Conservation (phyloP, 108 stramenopile genomes). For the Cyclotella distinguenda region DNA sequence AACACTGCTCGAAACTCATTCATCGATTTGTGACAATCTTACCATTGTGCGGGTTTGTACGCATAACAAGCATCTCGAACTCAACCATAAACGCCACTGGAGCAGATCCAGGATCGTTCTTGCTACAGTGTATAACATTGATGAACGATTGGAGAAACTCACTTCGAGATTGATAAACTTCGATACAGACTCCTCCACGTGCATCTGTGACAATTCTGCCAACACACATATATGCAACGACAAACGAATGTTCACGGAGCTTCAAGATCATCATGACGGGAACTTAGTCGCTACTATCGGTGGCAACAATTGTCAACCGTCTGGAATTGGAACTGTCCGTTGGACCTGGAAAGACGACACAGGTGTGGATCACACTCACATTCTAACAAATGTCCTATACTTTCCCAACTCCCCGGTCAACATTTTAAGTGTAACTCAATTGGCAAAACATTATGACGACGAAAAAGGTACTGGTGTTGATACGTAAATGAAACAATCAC, state of each 20-base stretch:
- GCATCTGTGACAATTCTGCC: conserved; percentile 11
- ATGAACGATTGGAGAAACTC: neutral
- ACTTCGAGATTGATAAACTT: neutral
- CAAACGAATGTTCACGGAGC: neutral
- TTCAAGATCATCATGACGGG: neutral
- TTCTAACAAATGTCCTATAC: neutral
- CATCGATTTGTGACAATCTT: too few relatives aligned
- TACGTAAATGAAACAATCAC: conserved; percentile 3
- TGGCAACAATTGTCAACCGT: conserved; percentile 1
- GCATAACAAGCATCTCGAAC: neutral
- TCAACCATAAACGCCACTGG: neutral
- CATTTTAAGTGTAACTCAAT: conserved; percentile 15
- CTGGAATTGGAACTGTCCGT: conserved; percentile 10
- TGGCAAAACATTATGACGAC: conserved; percentile 1
- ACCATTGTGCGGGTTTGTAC: neutral
- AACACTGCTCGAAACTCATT: too few relatives aligned
- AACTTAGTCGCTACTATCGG: conserved; percentile 16
- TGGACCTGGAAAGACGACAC: conserved; percentile 21
- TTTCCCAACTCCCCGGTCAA: conserved; percentile 20
- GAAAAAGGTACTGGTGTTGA: conserved; percentile 1
- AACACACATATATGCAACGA: conserved; percentile 16
- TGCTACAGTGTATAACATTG: neutral
- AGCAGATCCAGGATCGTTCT: conserved; percentile 1
- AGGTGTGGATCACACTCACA: neutral
- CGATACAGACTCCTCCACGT: neutral